Conservation (phyloP, 768 basidiomycete genomes). For the Leucosporidium yakuticum region DNA sequence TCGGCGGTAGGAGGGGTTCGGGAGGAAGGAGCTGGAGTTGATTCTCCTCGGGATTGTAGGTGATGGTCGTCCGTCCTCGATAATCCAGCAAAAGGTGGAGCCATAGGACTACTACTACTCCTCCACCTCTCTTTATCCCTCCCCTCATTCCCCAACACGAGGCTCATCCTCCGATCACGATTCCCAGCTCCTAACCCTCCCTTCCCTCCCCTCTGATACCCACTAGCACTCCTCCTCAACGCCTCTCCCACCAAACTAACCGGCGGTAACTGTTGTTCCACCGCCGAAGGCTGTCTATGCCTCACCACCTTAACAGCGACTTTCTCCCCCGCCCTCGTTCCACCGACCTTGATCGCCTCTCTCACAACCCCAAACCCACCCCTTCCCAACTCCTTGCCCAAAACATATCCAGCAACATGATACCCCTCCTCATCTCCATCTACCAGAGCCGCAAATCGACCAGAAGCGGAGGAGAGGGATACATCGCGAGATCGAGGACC, state of each 20-base stretch:
- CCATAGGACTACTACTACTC: no score
- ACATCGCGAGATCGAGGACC: not conserved
- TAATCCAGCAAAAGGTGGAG: no score
- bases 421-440: slow-evolving; percentile 13
- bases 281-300: not conserved
- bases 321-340: not conserved
- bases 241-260: not conserved
- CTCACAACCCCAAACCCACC: slow-evolving; percentile 36
- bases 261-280: not conserved
- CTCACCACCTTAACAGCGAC: slow-evolving; percentile 39
- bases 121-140: no score
- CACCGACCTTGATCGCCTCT: slow-evolving; percentile 17
- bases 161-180: no score
- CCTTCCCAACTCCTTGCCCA: slow-evolving; percentile 27
- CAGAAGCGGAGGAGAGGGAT: not conserved
- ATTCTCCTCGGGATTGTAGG: no score
- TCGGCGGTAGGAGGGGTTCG: not conserved
- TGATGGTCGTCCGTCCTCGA: no score
- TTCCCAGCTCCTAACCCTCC: no score
- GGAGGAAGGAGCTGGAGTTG: no score
- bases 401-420: slow-evolving; percentile 29
- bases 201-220: no score
- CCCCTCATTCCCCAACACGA: no score
- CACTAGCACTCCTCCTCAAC: not conserved
- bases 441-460: not conserved